These are phyloP conservation scores for Anacardium occidentale DNA, from an alignment of 345 rosid genomes.

Conservation along the genomic window DNA sequence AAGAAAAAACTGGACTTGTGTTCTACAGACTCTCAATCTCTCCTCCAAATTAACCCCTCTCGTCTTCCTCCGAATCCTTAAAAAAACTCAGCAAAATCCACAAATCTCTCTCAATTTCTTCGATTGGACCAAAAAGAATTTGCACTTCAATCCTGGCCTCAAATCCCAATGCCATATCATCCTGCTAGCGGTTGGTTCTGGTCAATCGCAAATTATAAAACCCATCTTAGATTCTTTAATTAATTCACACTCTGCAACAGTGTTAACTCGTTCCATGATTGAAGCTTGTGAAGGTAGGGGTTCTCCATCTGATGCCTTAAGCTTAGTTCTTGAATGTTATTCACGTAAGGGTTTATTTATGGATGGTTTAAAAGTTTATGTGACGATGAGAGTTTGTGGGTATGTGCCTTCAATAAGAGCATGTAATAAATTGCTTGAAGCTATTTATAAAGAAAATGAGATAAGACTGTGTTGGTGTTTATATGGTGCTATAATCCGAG, in stretches of 20 bases:
- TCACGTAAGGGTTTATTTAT: conserved; percentile 32
- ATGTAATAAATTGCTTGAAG: conserved; percentile 53
- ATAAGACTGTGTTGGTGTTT: conserved; percentile 50
- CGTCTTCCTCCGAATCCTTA: conserved; percentile 53
- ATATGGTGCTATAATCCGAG: conserved; percentile 51
- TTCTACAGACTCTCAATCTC: conserved; percentile 45
- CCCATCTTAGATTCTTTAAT: conserved; percentile 43
- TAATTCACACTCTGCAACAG: conserved; percentile 32
- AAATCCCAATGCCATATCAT: conserved; percentile 45
- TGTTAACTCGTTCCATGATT: conserved; percentile 42
- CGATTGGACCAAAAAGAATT: conserved; percentile 46
- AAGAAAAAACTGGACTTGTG: conserved; percentile 45
- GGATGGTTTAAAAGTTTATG: conserved; percentile 50
- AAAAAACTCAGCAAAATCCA: conserved; percentile 43
- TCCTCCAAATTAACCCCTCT: conserved; percentile 43
- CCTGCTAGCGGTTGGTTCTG: conserved; percentile 32
- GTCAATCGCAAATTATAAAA: conserved; percentile 31
- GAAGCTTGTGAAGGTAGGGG: conserved; percentile 42
- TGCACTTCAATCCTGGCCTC: conserved; percentile 57
- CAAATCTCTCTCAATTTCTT: conserved; percentile 53
- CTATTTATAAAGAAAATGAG: conserved; percentile 36
- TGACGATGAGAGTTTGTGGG: conserved; percentile 35
- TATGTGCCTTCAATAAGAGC: conserved; percentile 39
- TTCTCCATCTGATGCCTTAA: conserved; percentile 31
- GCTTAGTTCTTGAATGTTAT: conserved; percentile 48